Evolutionary conservation across 768 basidiomycete genomes (phyloP), one percentile per base, ranked within the genome.

Genomic region (Tylopilus sp.): DNA sequence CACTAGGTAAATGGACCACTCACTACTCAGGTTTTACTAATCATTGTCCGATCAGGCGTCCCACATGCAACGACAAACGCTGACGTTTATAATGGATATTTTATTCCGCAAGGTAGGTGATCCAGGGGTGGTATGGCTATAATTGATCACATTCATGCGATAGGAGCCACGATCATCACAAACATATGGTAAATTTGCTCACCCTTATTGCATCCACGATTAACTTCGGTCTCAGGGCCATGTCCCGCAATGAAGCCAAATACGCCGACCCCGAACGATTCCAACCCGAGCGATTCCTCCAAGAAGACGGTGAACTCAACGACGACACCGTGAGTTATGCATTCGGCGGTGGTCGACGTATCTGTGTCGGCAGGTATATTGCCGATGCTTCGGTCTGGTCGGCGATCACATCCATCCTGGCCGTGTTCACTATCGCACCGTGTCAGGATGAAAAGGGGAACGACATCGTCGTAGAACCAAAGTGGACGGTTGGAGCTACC

Each of bases 71-170:
- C 68, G 10, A 75, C 74, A 2, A 62, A 63, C 25, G 70, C 74
- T 37, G 78, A 80, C 34, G 52, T 72, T 13, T 80, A 79, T 50
- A 61, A 69, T 26, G 74, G 76, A n/a, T 79, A 79, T 55, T 66
- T 78, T 19, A 85, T 86, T 47, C 84, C 84, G 2, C 72, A 75
- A 61, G 84, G 83, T 66, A 13, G 8, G 66, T 63, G 30, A 34
- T 24, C 11, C 12, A 7, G n/a, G 14, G 4, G 10, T 17, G 10
- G 9, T 25, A 11, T 22, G 16, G 30, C 17, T n/a, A 38, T 11
- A 38, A 16, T 37, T 36, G 3, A 47, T 49, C 12, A 37, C 22
- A 6, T 21, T 26, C 41, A 11, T 13, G 22, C 3, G 17, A 19
- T 24, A 70, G 66, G 67, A 14, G 60, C 66, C 11, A 68, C 68